These are phyloP conservation scores for Selenicereus undatus DNA, from an alignment of 148 eudicot species.

Conservation along the genomic window DNA sequence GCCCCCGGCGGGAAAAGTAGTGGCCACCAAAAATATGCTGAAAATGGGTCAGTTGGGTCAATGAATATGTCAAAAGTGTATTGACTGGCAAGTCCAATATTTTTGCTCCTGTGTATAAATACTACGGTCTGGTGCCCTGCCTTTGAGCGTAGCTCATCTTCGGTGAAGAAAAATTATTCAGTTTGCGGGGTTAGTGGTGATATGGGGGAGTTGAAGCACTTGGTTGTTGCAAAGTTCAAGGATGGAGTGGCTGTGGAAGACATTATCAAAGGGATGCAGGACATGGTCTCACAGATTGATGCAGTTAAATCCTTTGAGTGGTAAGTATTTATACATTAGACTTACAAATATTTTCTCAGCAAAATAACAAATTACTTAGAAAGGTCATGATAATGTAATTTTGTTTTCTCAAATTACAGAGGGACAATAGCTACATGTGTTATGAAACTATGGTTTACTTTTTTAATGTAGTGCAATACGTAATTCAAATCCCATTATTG, in stretches of 20 bases:
- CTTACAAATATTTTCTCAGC: no score
- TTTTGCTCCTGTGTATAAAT: conserved; percentile 14
- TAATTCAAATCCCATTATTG: no score
- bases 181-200: neutral
- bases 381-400: no score
- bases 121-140: neutral
- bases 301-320: conserved; percentile 68
- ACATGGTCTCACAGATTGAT: conserved; percentile 59
- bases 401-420: no score
- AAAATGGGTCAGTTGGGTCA: conserved; percentile 2
- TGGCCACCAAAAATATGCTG: conserved; percentile 14
- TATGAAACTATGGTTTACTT: no score
- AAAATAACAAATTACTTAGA: no score
- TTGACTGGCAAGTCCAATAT: neutral
- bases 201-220: conserved; percentile 67
- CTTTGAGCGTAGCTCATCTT: neutral
- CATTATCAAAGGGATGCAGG: conserved; percentile 67
- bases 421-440: no score
- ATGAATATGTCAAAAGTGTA: conserved; percentile 4
- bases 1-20: conserved; percentile 14
- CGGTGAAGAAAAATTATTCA: neutral
- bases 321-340: conserved; percentile 26
- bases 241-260: conserved; percentile 72
- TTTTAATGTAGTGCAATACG: no score
- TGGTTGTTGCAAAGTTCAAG: conserved; percentile 91